Evolutionary conservation across 2,329 filamentous ascomycete genomes (phyloP).

Genomic region (Penicillium italicum): DNA sequence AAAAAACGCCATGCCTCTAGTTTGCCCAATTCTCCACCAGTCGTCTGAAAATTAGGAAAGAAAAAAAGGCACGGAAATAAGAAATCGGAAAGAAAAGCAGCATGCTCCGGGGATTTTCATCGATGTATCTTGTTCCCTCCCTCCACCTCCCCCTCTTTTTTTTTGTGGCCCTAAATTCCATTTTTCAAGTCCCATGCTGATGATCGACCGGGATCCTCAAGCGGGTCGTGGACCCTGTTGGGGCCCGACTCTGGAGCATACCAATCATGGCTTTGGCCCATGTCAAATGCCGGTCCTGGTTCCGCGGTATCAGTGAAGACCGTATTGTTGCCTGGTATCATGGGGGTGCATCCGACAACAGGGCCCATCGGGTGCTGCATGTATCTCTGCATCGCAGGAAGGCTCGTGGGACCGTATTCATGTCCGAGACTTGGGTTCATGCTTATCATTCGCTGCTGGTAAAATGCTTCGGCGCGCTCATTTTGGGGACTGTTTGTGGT

Average conservation of each 20-base stretch:
- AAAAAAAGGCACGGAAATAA: background rate
- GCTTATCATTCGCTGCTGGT: conserved; percentile 2
- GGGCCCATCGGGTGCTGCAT: conserved; percentile 16
- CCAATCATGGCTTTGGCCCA: conserved; percentile 18
- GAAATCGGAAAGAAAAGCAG: background rate
- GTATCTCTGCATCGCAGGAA: background rate
- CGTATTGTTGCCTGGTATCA: conserved; percentile 20
- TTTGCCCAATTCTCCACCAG: conserved; percentile 5
- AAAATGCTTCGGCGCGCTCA: conserved; percentile 23
- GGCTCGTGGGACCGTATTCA: background rate
- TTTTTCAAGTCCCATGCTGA: conserved; percentile 13
- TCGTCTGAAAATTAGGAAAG: background rate
- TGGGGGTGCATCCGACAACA: conserved; percentile 30
- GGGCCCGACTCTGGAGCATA: conserved; percentile 14
- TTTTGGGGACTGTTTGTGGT: conserved; percentile 23
- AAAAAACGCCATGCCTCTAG: conserved; percentile 12
- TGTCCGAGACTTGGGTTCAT: background rate
- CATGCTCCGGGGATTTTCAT: background rate
- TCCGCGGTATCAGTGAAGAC: conserved; percentile 30
- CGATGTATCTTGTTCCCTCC: background rate
- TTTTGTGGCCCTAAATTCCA: background rate
- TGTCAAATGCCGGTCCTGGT: conserved; percentile 14
- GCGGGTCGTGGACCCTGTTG: conserved; percentile 15
- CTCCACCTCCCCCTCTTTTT: conserved; percentile 4
- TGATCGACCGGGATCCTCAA: conserved; percentile 19